A percentile compares a stretch with the other conserved stretches of the same genome.
phyloP scores from a whole-genome alignment of 1,284 basidiomycete species.

The Athelia psychrophila region DNA sequence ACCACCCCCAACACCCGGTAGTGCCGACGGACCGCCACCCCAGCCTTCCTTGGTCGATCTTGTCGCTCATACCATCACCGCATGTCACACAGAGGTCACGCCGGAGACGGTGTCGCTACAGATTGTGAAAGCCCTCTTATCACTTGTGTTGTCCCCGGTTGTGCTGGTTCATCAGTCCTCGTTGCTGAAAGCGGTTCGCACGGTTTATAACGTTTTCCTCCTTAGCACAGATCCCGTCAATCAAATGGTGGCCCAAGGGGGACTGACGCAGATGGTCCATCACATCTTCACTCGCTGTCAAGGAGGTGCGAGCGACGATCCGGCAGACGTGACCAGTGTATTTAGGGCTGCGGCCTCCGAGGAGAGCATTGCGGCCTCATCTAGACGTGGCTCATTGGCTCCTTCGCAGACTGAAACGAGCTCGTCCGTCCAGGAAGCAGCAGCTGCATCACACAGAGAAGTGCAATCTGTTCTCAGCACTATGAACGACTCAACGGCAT shows the following conservation, averaged over 20 bases:
- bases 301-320: conserved; percentile 23
- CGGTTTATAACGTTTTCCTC: conserved; percentile 96
- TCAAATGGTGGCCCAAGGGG: conserved; percentile 95
- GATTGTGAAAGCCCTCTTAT: conserved; percentile 91
- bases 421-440: not conserved
- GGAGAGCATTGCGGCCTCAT: conserved; percentile 7
- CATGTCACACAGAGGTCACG: conserved; percentile 85
- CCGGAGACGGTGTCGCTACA: conserved; percentile 90
- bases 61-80: conserved; percentile 91
- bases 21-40: conserved; percentile 49
- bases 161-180: conserved; percentile 92
- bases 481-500: not conserved
- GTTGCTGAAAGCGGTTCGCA: conserved; percentile 90
- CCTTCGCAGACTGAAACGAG: conserved; percentile 11
- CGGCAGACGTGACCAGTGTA: not conserved
- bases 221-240: conserved; percentile 87
- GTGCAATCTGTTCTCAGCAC: not conserved
- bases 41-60: conserved; percentile 81
- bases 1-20: conserved; percentile 56
- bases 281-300: conserved; percentile 87
- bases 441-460: not conserved
- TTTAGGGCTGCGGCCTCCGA: not conserved
- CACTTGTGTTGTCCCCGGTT: conserved; percentile 83
- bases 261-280: conserved; percentile 95
- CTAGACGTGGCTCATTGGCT: conserved; percentile 21